Evolutionary conservation across 2,329 filamentous ascomycete species (phyloP).

Genomic region (Trichoderma lentiforme): DNA sequence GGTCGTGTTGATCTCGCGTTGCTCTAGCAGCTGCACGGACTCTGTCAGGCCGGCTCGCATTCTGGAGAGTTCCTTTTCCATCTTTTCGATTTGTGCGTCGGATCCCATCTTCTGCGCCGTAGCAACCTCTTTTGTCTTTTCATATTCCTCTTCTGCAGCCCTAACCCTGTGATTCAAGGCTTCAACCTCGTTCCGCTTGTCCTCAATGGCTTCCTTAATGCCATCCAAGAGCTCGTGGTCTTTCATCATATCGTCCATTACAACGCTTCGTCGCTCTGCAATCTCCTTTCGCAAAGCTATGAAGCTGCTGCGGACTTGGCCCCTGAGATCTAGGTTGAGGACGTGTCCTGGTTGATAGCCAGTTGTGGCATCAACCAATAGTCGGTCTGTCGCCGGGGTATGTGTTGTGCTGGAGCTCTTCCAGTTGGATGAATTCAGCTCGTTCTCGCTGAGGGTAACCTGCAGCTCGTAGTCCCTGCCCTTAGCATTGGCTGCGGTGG

Average conservation of each 20-base stretch:
- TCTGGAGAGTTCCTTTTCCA: conserved; percentile 95
- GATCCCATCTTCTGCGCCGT: conserved; percentile 82
- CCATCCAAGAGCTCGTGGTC: conserved; percentile 90
- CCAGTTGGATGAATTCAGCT: conserved; percentile 65
- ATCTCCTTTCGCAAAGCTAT: conserved; percentile 80
- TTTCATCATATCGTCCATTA: conserved; percentile 88
- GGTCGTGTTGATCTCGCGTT: conserved; percentile 92
- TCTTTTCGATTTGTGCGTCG: conserved; percentile 94
- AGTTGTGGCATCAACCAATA: conserved; percentile 76
- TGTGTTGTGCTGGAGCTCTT: conserved; percentile 39
- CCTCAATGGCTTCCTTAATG: conserved; percentile 94
- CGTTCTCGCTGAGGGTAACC: conserved; percentile 74
- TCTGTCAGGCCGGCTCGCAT: conserved; percentile 83
- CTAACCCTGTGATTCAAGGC: conserved; percentile 83
- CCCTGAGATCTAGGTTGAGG: conserved; percentile 82
- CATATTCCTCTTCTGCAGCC: conserved; percentile 88
- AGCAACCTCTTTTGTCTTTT: conserved; percentile 84
- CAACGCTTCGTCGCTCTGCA: conserved; percentile 77
- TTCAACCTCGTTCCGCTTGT: conserved; percentile 90
- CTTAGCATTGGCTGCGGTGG: conserved; percentile 79
- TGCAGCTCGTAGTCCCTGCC: conserved; percentile 81
- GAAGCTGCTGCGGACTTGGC: conserved; percentile 76
- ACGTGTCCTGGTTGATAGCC: conserved; percentile 90
- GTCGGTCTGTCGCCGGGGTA: conserved; percentile 58
- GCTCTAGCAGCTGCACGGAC: conserved; percentile 86